Base-by-base conservation (phyloP, 306 rosid species). In the Rosa rugosa region DNA sequence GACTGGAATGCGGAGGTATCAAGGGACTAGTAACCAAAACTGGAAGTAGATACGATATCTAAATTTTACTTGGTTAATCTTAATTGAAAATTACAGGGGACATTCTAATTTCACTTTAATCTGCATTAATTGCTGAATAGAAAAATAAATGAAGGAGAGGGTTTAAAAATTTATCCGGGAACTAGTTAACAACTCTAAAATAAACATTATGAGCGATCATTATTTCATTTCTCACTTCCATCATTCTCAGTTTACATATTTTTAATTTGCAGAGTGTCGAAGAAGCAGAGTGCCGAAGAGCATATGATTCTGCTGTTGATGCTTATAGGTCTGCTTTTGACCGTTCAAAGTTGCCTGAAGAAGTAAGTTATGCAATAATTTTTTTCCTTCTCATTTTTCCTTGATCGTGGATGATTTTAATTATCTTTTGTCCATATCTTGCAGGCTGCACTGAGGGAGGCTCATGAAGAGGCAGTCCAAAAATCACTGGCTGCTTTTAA, bases 281-380 rank as follows among this genome's bases (percentile, higher is more conserved):
- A 88, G 99, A 93, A 86, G 85, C 94, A 1, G 98, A 91, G 89
- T 95, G 99, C 77, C 92, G 80, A n/a, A 85, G 82, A 78, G 98
- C 99, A 47, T 90, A 85, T 85, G 98, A 93, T 82, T 82, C 82
- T 74, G 97, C 98, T 74, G 59, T 90, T 71, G 94, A 90, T 67
- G 84, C 87, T 70, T 93, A 95, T 73, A 90, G 83, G 93, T 84
- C 94, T 56, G 65, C 92, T 51, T 93, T 91, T 86, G 96, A 91
- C 69, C 91, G 86, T 72, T 87, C 99, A 40, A 88, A 85, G 68
- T 88, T 88, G 75, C 94, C 98, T 1, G 99, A 95, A 84, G 99
- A 95, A 81, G 99, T 95, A 83, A 83, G 98, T 88, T 73, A 20
- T 8, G 44, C 27, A 36, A 7, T 14, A 0, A 16, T 41, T 17